These are phyloP conservation scores for Cutaneotrichosporon sp. DNA, from an alignment of 1,284 basidiomycete species.

Conservation along the genomic window DNA sequence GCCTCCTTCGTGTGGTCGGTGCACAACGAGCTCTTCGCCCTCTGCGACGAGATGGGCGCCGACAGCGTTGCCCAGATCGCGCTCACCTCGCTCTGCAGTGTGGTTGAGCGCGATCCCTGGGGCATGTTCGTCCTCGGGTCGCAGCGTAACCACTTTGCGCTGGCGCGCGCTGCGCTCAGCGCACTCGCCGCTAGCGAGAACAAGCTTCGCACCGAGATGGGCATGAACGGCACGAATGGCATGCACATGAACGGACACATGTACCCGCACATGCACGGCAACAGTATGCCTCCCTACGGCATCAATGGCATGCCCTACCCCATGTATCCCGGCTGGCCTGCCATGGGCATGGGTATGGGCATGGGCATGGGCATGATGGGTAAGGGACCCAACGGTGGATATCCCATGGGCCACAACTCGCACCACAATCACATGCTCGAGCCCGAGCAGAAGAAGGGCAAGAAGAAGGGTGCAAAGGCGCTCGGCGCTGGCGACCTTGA, in stretches of 20 bases:
- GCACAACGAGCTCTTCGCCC: slow-evolving; percentile 23
- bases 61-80: slow-evolving; percentile 19
- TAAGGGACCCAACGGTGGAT: too few species aligned
- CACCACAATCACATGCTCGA: not conserved
- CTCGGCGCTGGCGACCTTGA: slow-evolving; percentile 4
- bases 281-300: not conserved
- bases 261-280: not conserved
- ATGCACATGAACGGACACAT: not conserved
- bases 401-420: not conserved
- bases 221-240: slow-evolving; percentile 6
- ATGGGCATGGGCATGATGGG: not conserved
- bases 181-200: slow-evolving; percentile 10
- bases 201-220: not conserved
- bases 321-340: not conserved
- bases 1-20: slow-evolving; percentile 14
- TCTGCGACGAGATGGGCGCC: slow-evolving; percentile 21
- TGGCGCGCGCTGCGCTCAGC: slow-evolving; percentile 15
- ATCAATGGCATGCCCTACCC: not conserved
- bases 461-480: not conserved
- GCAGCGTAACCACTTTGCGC: slow-evolving; percentile 12
- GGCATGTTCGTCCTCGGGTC: slow-evolving; percentile 12
- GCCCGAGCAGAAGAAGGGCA: not conserved
- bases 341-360: not conserved
- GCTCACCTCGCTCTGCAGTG: slow-evolving; percentile 12
- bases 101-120: slow-evolving; percentile 21